Evolutionary conservation across 2,329 filamentous ascomycete genomes (phyloP).

Genomic region (Colletotrichum musicola): DNA sequence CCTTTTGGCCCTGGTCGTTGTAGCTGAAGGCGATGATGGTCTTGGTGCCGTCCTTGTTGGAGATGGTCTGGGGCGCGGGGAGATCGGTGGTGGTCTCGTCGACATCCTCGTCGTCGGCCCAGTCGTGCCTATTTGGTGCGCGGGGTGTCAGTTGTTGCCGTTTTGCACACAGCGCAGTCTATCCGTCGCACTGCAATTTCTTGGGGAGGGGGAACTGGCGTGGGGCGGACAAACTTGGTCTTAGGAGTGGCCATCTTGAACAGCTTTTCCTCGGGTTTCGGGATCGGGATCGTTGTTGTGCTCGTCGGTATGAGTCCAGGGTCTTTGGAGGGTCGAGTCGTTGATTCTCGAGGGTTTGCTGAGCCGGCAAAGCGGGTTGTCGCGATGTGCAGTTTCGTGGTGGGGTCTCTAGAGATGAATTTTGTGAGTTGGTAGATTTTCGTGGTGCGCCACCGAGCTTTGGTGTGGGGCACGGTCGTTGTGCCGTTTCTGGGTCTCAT

Average conservation of each 20-base stretch:
- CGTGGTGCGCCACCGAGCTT: slow-evolving; percentile 37
- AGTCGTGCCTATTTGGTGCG: slow-evolving; percentile 71
- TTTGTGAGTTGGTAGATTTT: slow-evolving; percentile 39
- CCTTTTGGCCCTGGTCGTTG: slow-evolving; percentile 94
- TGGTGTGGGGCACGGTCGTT: slow-evolving; percentile 29
- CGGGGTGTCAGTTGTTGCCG: not conserved
- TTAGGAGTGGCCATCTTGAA: slow-evolving; percentile 37
- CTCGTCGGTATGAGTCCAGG: slow-evolving; percentile 1
- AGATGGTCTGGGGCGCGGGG: slow-evolving; percentile 87
- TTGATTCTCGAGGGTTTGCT: slow-evolving; percentile 29
- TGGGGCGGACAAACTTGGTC: slow-evolving; percentile 34
- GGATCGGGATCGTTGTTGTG: not conserved
- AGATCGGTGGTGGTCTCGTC: slow-evolving; percentile 78
- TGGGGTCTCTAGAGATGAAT: slow-evolving; percentile 35
- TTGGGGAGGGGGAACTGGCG: not conserved
- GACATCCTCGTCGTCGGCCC: slow-evolving; percentile 96
- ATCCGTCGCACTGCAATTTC: slow-evolving; percentile 1
- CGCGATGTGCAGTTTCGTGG: slow-evolving; percentile 34
- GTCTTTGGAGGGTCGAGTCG: not conserved
- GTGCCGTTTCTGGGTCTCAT: slow-evolving; percentile 12
- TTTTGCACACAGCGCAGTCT: not conserved
- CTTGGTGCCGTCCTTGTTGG: slow-evolving; percentile 98
- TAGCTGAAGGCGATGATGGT: slow-evolving; percentile 91
- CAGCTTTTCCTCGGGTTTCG: not conserved
- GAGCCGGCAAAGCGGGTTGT: slow-evolving; percentile 36